Evolutionary conservation across 805 yeast species (phyloP), one percentile per base, ranked within the genome.

Genomic region (Lipomyces sp.): DNA sequence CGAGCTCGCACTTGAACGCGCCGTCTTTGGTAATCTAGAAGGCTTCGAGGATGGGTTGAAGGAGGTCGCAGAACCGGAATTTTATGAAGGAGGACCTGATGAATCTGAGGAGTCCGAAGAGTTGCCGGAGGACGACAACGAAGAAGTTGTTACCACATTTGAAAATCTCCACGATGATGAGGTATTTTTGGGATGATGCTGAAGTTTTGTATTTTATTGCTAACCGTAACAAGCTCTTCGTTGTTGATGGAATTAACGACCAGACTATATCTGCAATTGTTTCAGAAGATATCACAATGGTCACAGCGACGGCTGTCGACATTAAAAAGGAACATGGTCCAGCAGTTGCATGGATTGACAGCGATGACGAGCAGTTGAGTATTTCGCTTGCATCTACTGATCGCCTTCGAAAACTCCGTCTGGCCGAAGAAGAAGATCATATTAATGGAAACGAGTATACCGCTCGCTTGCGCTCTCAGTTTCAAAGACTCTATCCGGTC

Each of bases 21-120:
- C 91, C 13, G 97, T 95, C 3, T 93, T 95, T 78, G 98, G 99
- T 15, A 98, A 95, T 75, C 72, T 83, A 2, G 89, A 86, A 63
- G 89, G 94, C 37, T 89, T 90, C 79, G 90, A 87, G 73, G 75
- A 77, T 39, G 89, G 87, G 66, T 80, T 91, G 60, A 91, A 88
- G 71, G 83, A 87, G 68, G 79, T 57, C 3, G 67, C 59, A 18
- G 69, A 48, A 11, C 66, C 80, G 35, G 57, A 59, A 5, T 53
- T 39, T 33, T 60, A 56, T 50, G 60, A 13, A 24, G 72, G 10
- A 24, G 72, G 58, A 24, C 57, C 34, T 30, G 63, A 58, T 33
- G 42, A 34, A 15, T 61, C 56, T 11, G 66, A 53, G 51, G 64
- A 57, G 10, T 66, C 54, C 32, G 63, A 63, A n/a, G 59, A 42